These are phyloP conservation scores for Gossypium mustelinum DNA, from an alignment of 345 rosid genomes.

Conservation along the genomic window DNA sequence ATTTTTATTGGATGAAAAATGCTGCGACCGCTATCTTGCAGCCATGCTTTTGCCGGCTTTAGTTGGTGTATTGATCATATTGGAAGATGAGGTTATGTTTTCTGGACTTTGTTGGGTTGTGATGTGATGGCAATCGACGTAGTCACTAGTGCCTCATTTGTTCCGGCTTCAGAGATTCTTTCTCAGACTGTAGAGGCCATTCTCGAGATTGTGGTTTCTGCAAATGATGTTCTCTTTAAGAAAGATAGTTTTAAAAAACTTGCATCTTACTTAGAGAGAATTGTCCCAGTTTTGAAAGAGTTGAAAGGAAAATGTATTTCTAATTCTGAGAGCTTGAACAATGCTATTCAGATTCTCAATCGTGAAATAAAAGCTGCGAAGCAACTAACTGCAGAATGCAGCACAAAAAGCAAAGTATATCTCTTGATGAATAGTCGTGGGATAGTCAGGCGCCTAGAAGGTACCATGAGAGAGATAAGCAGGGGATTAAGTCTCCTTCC, in stretches of 20 bases:
- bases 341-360: conserved; percentile 45
- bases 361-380: conserved; percentile 48
- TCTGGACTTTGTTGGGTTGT: conserved; percentile 14
- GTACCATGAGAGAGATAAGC: conserved; percentile 42
- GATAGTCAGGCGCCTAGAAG: conserved; percentile 37
- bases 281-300: conserved; percentile 51
- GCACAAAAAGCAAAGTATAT: conserved; percentile 55
- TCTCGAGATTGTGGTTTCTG: conserved; percentile 32
- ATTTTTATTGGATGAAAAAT: not conserved
- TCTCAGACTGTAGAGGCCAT: conserved; percentile 42
- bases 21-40: not conserved
- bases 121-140: conserved; percentile 39
- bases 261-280: conserved; percentile 42
- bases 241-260: conserved; percentile 54
- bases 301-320: conserved; percentile 31
- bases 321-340: conserved; percentile 40
- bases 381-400: conserved; percentile 41
- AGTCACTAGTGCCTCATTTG: conserved; percentile 28
- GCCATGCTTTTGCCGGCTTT: conserved; percentile 4
- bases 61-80: conserved; percentile 2
- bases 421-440: conserved; percentile 55
- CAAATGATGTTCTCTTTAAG: conserved; percentile 44
- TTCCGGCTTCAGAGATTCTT: conserved; percentile 41
- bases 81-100: conserved; percentile 16
- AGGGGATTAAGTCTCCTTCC: conserved; percentile 54